A percentile compares a stretch with the other conserved stretches of the same genome.
Conservation (phyloP, 306 rosid species). For the Oemleria cerasiformis region DNA sequence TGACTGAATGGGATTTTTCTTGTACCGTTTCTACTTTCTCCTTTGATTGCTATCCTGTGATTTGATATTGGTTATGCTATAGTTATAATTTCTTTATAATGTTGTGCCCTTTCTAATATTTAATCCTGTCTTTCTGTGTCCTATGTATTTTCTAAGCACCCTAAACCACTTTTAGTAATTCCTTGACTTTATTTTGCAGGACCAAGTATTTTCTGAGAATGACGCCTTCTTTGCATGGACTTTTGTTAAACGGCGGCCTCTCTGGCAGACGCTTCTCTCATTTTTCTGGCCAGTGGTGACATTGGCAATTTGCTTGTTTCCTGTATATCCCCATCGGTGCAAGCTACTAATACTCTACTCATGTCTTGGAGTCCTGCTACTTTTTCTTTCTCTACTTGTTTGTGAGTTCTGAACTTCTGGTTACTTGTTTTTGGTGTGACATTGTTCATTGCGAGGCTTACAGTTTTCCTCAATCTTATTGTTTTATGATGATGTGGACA, state of each 20-base stretch:
- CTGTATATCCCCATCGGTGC: conserved; percentile 95
- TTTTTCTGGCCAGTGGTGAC: conserved; percentile 98
- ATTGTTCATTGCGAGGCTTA: background rate
- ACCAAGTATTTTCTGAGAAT: conserved; percentile 81
- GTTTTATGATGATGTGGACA: background rate
- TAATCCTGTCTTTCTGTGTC: background rate
- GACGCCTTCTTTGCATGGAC: conserved; percentile 99
- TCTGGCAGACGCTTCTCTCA: conserved; percentile 98
- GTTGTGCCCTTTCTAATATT: background rate
- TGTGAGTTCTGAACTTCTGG: conserved; percentile 52
- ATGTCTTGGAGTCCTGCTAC: conserved; percentile 86
- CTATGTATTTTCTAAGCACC: conserved; percentile 1
- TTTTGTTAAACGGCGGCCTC: conserved; percentile 82
- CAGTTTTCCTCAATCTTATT: background rate
- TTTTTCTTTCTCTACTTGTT: conserved; percentile 72
- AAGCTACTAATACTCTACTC: conserved; percentile 90
- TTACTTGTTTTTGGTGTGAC: conserved; percentile 8
- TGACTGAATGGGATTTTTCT: background rate
- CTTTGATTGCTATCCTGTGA: background rate
- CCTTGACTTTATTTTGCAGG: conserved; percentile 55
- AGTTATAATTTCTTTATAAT: background rate
- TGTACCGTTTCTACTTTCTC: background rate
- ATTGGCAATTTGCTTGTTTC: conserved; percentile 96
- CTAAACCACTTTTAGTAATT: conserved; percentile 27
- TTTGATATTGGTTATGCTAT: background rate